Evolutionary conservation across 2,329 filamentous ascomycete species (phyloP), one percentile per base, ranked within the genome.

Genomic region (Trichoderma citrinoviride): DNA sequence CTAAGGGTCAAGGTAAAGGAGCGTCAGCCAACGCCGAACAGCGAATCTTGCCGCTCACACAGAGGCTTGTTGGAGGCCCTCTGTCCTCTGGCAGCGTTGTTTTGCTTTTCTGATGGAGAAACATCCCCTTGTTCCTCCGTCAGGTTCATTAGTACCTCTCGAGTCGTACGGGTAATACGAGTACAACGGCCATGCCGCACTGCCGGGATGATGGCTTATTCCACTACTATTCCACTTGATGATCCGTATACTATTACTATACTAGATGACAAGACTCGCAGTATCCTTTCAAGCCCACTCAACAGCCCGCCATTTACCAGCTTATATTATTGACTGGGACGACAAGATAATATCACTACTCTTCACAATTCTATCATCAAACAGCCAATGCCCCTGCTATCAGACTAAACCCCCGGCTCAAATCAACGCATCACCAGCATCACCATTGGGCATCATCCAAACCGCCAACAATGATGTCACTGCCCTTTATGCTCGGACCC

Each of bases 391-490:
- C 12, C 3, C 5, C 3, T 12, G 10, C 12, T 12, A 3, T 29
- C 1, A 29, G 27, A 37, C 14, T 12, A 37, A 37, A 14, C 8
- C 33, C n/a, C 10, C 8, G 8, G 27, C 46, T 21, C 23, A 12
- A 19, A 5, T 21, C 27, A 8, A 33, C 14, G 50, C 29, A 53
- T 29, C 29, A 53, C 19, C 29, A 53, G 50, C 50, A 21, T 14
- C 5, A 19, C 14, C 44, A 15, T 60, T 60, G 29, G 56, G 44
- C 56, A 60, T 15, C 56, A 50, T 33, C n/a, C 10, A 29, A 50
- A 10, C 33, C 44, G 40, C 29, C 44, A 27, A n/a, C 56, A 40
- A 50, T 60, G 56, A 60, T 60, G 56, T 60, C 56, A 60, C 56
- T 17, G 25, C 12, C 12, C 52, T 10, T 41, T 7, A 10, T 21